Base-by-base conservation (phyloP, 257 asterid species). In the Haberlea rhodopensis region DNA sequence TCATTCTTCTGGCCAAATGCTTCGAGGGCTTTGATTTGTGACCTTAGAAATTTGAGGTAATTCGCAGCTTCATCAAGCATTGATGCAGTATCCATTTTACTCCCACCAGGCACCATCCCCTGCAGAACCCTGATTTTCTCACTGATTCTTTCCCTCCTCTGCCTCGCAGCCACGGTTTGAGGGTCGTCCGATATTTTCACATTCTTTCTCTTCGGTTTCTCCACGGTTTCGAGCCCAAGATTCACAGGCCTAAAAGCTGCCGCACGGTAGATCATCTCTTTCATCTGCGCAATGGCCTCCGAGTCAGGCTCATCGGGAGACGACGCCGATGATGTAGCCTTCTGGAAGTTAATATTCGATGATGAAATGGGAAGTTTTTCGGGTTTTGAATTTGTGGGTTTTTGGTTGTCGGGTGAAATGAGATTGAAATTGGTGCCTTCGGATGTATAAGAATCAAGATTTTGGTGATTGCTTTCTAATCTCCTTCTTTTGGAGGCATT, bases 1-100 rank as follows among this genome's bases (percentile, higher is more conserved):
- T 79, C 79, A 37, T 53, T 28, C 66, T 76, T 82, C 53, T 78
- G 85, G 4, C 97, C 94, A 5, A 81, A 7, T 3, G 77, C 87
- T 71, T 90, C 96, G 2, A 94, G 83, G 5, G 87, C 94, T 32
- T 84, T 86, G 26, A 94, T 90, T 61, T 86, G 97, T 16, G 99
- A 82, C 61, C 90, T 76, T 10, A 94, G 74, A 59, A 94, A 94
- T 70, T 82, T 90, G 59, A 94, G 90, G 51, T 94, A 94, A 22
- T 83, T 94, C 3, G 99, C 99, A n/a, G 99, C 99, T 26, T 94
- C 99, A 29, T 90, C 99, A 2, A 94, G 95, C 99, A 90, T 94
- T 16, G 99, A 90, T 20, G 99, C 99, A 0, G 97, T 94, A 68
- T 94, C 99, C 97, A 94, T 86, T 29, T 94, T 94, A 65, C 80